Conservation (phyloP, 176 grass and related monocot species). For the Triticum monococcum region DNA sequence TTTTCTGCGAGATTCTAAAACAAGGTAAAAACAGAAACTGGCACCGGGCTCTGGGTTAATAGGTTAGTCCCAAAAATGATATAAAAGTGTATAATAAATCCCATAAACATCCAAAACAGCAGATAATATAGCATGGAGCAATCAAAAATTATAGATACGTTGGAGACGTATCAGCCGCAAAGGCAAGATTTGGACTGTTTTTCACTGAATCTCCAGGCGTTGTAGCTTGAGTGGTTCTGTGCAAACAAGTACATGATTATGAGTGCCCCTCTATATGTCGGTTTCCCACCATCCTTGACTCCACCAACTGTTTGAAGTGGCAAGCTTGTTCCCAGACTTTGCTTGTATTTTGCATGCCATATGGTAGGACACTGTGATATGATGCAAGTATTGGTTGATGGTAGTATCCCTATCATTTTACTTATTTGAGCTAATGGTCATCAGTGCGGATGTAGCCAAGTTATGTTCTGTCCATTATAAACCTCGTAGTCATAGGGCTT, state of each 20-base stretch:
- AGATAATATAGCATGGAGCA: no score
- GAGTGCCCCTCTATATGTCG: neutral
- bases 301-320: neutral
- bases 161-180: no score
- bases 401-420: neutral
- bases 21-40: no score
- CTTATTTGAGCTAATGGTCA: neutral
- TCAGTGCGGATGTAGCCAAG: neutral
- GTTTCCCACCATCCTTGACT: neutral
- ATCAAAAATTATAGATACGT: no score
- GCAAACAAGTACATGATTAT: neutral
- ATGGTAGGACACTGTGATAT: neutral
- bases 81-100: no score
- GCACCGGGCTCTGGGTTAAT: no score
- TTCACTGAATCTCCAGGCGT: neutral
- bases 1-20: no score
- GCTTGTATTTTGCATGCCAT: neutral
- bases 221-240: constrained; percentile 15
- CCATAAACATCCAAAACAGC: no score
- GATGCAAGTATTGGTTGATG: no score
- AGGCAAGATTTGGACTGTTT: neutral
- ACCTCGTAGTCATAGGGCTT: neutral
- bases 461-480: no score
- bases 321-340: neutral
- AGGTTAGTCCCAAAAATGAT: no score